A percentile compares a stretch with the other conserved stretches of the same genome.
Evolutionary conservation across 2,329 filamentous ascomycete species (phyloP).

Genomic region (Chalaropsis ovoidea): DNA sequence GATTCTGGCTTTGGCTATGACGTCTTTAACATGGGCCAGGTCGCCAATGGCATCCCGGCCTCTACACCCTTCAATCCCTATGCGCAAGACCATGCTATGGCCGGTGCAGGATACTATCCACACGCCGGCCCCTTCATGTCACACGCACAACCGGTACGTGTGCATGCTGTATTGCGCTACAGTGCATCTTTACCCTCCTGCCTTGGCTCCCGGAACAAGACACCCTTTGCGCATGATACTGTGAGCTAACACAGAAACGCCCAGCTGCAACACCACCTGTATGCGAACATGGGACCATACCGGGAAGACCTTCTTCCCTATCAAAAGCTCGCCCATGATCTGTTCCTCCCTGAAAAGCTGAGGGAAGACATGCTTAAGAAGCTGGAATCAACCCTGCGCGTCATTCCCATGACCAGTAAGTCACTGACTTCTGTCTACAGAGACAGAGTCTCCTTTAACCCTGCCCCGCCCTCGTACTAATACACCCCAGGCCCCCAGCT

Average conservation of each 20-base stretch:
- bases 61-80: conserved; percentile 61
- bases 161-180: background rate
- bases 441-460: background rate
- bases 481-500: conserved; percentile 46
- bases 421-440: background rate
- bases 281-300: conserved; percentile 76
- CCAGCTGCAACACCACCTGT: conserved; percentile 80
- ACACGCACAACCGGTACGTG: conserved; percentile 50
- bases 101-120: conserved; percentile 57
- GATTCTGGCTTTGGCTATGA: conserved; percentile 39
- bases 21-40: conserved; percentile 52
- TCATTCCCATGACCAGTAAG: conserved; percentile 55
- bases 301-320: conserved; percentile 72
- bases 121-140: conserved; percentile 43
- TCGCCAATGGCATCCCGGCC: conserved; percentile 41
- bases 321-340: conserved; percentile 77
- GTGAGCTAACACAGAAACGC: background rate
- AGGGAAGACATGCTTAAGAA: conserved; percentile 85
- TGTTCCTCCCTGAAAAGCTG: conserved; percentile 80
- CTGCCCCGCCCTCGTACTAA: background rate
- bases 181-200: background rate
- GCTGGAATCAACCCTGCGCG: conserved; percentile 72
- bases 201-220: conserved; percentile 27
- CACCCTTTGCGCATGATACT: background rate
- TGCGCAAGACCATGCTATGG: conserved; percentile 56